Conservation (phyloP, 2,329 filamentous ascomycete genomes). For the Orbilia oligospora region DNA sequence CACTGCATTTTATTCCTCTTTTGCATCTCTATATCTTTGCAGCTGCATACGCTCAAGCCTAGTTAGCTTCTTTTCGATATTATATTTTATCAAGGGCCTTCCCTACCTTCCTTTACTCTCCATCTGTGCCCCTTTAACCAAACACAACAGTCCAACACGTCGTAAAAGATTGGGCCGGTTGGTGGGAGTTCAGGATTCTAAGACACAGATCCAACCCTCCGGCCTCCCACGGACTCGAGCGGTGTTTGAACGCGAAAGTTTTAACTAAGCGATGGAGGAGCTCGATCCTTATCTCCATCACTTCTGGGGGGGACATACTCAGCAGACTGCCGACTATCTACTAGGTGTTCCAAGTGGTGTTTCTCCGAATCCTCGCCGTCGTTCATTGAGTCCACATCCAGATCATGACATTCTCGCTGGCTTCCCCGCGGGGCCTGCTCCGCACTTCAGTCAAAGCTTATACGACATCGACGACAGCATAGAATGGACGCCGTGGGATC, state of each 20-base stretch:
- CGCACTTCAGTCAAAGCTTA: conserved; percentile 48
- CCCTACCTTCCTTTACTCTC: conserved; percentile 41
- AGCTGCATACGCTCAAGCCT: conserved; percentile 44
- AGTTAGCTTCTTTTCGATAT: conserved; percentile 44
- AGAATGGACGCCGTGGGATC: conserved; percentile 42
- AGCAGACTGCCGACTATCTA: conserved; percentile 52
- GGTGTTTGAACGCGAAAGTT: conserved; percentile 58
- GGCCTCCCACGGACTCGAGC: conserved; percentile 57
- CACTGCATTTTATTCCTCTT: conserved; percentile 48
- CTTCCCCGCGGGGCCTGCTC: conserved; percentile 41
- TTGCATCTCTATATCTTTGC: conserved; percentile 44
- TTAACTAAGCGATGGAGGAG: conserved; percentile 59
- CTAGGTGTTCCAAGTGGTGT: conserved; percentile 38
- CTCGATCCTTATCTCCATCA: conserved; percentile 60
- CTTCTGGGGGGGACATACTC: conserved; percentile 45
- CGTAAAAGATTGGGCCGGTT: conserved; percentile 58
- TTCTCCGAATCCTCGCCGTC: conserved; percentile 53
- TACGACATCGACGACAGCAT: conserved; percentile 56
- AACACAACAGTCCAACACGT: conserved; percentile 53
- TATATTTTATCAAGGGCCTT: conserved; percentile 55
- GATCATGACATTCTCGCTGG: conserved; percentile 44
- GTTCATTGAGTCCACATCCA: conserved; percentile 43
- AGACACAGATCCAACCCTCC: conserved; percentile 60
- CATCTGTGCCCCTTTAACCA: conserved; percentile 37
- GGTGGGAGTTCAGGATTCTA: conserved; percentile 58